These are phyloP conservation scores for Yamadazyma songkhlaensis DNA, from an alignment of 1,139 yeast genomes.

Conservation along the genomic window DNA sequence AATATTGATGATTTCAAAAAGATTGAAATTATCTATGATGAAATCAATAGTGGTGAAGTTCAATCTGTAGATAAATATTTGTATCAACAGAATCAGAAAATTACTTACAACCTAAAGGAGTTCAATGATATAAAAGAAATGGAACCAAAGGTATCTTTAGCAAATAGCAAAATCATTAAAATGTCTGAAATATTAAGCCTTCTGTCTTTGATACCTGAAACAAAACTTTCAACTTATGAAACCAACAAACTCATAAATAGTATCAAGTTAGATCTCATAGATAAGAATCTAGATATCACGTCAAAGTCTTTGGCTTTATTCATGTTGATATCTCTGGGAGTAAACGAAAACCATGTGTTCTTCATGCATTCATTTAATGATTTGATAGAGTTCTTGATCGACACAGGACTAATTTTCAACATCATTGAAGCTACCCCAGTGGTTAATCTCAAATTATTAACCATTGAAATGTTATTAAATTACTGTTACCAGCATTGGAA, in stretches of 20 bases:
- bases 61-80: constrained; percentile 7
- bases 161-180: constrained; percentile 4
- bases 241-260: constrained; percentile 11
- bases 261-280: constrained; percentile 10
- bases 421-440: constrained; percentile 15
- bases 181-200: constrained; percentile 7
- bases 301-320: constrained; percentile 14
- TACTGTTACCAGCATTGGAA: constrained; percentile 40
- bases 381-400: constrained; percentile 33
- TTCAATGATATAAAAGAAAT: constrained; percentile 12
- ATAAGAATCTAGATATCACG: constrained; percentile 7
- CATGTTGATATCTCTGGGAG: constrained; percentile 14
- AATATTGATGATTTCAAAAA: constrained; percentile 10
- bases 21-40: constrained; percentile 13
- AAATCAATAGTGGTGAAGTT: constrained; percentile 10
- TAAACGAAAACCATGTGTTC: constrained; percentile 16
- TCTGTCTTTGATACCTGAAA: constrained; percentile 9
- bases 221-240: constrained; percentile 3
- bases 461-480: constrained; percentile 30
- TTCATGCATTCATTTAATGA: constrained; percentile 32
- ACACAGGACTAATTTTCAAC: constrained; percentile 24
- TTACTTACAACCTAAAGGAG: constrained; percentile 12
- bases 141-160: background rate
- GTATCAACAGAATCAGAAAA: constrained; percentile 1
- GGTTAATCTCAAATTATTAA: constrained; percentile 15